Evolutionary conservation across 345 rosid species (phyloP), one percentile per base, ranked within the genome.

Genomic region (Boechera divaricarpa): DNA sequence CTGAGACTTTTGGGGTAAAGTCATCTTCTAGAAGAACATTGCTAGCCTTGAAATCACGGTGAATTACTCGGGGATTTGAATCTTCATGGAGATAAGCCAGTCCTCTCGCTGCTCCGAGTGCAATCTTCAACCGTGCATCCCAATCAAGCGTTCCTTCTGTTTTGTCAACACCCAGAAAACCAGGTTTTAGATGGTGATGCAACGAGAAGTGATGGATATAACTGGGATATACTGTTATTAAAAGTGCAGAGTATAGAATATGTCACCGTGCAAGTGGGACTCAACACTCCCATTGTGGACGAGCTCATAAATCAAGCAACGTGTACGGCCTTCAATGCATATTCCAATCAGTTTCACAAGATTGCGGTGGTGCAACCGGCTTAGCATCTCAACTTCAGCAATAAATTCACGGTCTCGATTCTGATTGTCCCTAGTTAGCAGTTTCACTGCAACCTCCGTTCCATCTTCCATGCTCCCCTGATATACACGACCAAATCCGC

Each of bases 301-400:
- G 38, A 96, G 85, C 80, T 96, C 99, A 80, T 96, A 96, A 16
- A 96, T 89, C 84, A 96, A 86, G 83, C 97, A 93, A 63, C 97
- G 95, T 0, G 82, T 83, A 42, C 83, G 86, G 55, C 96, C 98
- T 84, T 91, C 97, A 78, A 93, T 87, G 86, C 99, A 96, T 77
- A 93, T 87, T 69, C 99, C 99, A 59, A 93, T 85, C 77, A 96
- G 85, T 80, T 93, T 96, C 73, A 96, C 98, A 64, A 96, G 98
- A 76, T 96, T 96, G n/a, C 99, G 93, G 74, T 96, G 99, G 82
- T 96, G 99, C 85, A 96, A 89, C 72, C 99, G 88, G 86, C 99
- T 91, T 65, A 96, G 87, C 98, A 93, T 93, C 90, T 90, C 99
- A 31, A 96, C 93, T 88, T 96, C 99, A 12, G 97, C 96, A 62